phyloP scores from a whole-genome alignment of 805 yeast genomes.

The Candida lessepsii region DNA sequence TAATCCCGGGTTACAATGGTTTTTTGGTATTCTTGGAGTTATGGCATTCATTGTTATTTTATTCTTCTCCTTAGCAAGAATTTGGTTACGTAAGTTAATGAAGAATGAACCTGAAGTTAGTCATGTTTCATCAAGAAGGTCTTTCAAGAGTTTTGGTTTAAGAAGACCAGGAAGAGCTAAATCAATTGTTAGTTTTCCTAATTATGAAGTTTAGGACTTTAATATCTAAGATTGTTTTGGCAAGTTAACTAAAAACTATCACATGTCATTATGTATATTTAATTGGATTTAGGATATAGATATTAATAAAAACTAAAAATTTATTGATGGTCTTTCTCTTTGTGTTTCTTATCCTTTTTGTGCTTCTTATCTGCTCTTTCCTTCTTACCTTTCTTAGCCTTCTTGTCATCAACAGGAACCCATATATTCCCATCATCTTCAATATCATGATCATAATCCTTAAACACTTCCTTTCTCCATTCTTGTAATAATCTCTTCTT shows the following conservation, averaged over 20 bases:
- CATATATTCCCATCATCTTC: slow-evolving; percentile 36
- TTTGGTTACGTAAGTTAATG: slow-evolving; percentile 21
- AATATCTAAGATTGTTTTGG: not conserved
- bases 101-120: slow-evolving; percentile 12
- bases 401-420: slow-evolving; percentile 29
- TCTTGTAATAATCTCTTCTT: slow-evolving; percentile 80
- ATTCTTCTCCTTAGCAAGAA: slow-evolving; percentile 19
- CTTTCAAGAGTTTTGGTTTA: slow-evolving; percentile 28
- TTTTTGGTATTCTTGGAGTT: slow-evolving; percentile 31
- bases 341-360: not conserved
- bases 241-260: too few relatives aligned
- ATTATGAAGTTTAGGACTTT: slow-evolving; percentile 7
- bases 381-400: slow-evolving; percentile 6
- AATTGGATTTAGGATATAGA: not conserved
- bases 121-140: slow-evolving; percentile 19
- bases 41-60: slow-evolving; percentile 21
- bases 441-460: slow-evolving; percentile 40
- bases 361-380: slow-evolving; percentile 5
- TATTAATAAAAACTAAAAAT: not conserved
- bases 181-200: slow-evolving; percentile 32
- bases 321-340: not conserved
- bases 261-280: too few relatives aligned
- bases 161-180: slow-evolving; percentile 33
- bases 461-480: slow-evolving; percentile 86
- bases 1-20: slow-evolving; percentile 24